Evolutionary conservation across 768 basidiomycete species (phyloP), one percentile per base, ranked within the genome.

Genomic region (Suillus subluteus): DNA sequence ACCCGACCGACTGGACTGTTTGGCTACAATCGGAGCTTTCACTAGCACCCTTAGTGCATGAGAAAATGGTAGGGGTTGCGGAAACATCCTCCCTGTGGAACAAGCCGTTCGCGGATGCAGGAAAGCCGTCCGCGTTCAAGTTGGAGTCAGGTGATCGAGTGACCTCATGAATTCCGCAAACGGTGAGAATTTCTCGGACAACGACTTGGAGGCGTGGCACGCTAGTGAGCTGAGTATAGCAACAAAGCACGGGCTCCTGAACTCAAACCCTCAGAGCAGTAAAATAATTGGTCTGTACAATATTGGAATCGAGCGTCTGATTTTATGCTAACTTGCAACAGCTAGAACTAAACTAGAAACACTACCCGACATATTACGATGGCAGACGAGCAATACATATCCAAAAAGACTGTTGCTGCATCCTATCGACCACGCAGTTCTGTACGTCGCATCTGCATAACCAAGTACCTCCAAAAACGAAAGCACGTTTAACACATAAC

Each of bases 391-490:
- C 77, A 70, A 21, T 82, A 82, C 68, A 61, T 81, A 16, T 73
- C 75, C 12, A 71, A 65, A 62, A 80, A 78, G 68, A 66, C 69
- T n/a, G 79, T 70, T 23, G 69, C 70, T 44, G 65, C 73, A 40
- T 82, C 82, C 3, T 82, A 81, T 67, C 71, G 80, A 0, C 81
- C 82, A n/a, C 73, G 74, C 21, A 79, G 76, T 70, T 80, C 78
- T 72, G 82, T 79, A 65, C 61, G 75, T 63, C 41, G n/a, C 15
- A 44, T 54, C 21, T 43, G n/a, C 32, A 30, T 16, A 9, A 59
- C 21, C 26, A 13, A n/a, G 6, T 68, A 26, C 30, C 7, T 46
- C 35, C 11, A 18, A 32, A n/a, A 18, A 18, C 15, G 9, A 46
- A 50, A 43, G 16, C 8, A 26, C 16, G 15, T 26, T 61, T 61